Base-by-base conservation (phyloP, 345 rosid species). In the Rhodomyrtus tomentosa region DNA sequence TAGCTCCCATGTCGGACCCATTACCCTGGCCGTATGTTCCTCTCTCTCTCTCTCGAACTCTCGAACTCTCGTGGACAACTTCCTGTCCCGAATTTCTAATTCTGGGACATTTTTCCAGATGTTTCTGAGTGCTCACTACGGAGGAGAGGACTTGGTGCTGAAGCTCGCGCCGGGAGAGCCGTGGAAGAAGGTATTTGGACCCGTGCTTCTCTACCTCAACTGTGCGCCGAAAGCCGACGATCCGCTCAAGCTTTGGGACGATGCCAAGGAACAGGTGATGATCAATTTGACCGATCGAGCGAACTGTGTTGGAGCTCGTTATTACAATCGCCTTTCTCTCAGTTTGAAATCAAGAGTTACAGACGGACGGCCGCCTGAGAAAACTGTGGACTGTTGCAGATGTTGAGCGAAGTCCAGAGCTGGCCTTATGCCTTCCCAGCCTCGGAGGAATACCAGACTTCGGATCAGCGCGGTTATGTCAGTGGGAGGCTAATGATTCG, bases 131-230 rank as follows among this genome's bases (percentile, higher is more conserved):
- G 97, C 98, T 27, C 99, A 96, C 62, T 96, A 96, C 49, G 91
- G 85, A 2, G 99, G 99, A 82, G 94, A 93, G 40, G 99, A 94
- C 50, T 76, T 94, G 90, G 98, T 93, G 83, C 87, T 90, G 89
- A 95, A 91, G 86, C 81, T 96, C 10, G 85, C 90, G 84, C 86
- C 87, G 25, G 95, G 89, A 32, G 99, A 96, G 90, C 86, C 93
- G 51, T 96, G 99, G 99, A 96, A 95, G 91, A 96, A 96, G 86
- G 96, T 94, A 53, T 92, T 96, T 81, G 97, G 99, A 40, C 99
- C 98, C 4, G 94, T 93, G 85, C 92, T 94, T 62, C 82, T 94
- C 82, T 95, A 94, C 85, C 86, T 96, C 18, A 96, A 96, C 72
- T 85, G 91, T 54, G 82, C 84, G 55, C 55, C 86, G 20, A 88